Conservation (phyloP, 805 yeast species). For the Saccharomycopsis sp. region DNA sequence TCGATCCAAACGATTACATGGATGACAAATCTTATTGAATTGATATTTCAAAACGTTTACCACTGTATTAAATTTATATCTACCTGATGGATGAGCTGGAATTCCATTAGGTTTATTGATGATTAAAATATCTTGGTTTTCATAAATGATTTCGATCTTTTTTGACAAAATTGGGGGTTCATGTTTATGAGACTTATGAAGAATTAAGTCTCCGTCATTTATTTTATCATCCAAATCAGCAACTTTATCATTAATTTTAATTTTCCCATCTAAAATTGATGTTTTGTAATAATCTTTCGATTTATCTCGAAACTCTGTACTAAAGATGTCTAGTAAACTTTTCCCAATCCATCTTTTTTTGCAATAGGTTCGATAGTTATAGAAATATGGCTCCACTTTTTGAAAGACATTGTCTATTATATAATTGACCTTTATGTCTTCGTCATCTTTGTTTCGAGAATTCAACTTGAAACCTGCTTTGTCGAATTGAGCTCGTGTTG, state of each 20-base stretch:
- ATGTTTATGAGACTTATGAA: conserved; percentile 75
- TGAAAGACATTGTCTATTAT: conserved; percentile 29
- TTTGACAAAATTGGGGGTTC: conserved; percentile 70
- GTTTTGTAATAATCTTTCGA: conserved; percentile 53
- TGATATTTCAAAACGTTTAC: conserved; percentile 71
- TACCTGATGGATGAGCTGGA: conserved; percentile 94
- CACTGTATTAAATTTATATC: conserved; percentile 64
- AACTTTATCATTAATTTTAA: conserved; percentile 51
- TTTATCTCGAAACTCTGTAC: conserved; percentile 75
- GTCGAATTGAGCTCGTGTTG: no score
- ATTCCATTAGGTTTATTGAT: conserved; percentile 92
- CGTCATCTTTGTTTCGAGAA: neutral
- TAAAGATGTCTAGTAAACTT: conserved; percentile 70
- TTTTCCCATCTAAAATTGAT: conserved; percentile 52
- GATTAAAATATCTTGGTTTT: conserved; percentile 66
- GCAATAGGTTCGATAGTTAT: conserved; percentile 84
- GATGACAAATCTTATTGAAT: conserved; percentile 52
- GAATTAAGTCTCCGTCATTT: conserved; percentile 72
- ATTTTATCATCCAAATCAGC: conserved; percentile 59
- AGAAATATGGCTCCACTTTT: conserved; percentile 74
- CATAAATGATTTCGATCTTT: conserved; percentile 48
- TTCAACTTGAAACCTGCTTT: neutral
- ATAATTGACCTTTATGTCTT: neutral
- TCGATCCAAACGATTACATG: conserved; percentile 83
- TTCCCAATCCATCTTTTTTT: conserved; percentile 86